These are phyloP conservation scores for Phytophthora podocarpi DNA, from an alignment of 352 stramenopile species.

Conservation along the genomic window DNA sequence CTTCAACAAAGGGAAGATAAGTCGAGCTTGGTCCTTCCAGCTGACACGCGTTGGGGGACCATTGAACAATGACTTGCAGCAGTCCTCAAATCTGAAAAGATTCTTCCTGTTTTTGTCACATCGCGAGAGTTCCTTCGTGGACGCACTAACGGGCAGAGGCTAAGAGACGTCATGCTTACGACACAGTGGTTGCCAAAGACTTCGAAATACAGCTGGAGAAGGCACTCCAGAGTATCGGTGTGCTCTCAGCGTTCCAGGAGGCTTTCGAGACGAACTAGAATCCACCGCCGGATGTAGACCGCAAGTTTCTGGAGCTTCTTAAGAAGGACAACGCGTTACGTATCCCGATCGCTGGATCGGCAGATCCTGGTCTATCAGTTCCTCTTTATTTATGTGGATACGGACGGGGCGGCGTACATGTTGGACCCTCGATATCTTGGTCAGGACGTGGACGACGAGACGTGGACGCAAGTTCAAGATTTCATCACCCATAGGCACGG, in stretches of 20 bases:
- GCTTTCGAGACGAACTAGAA: slow-evolving; percentile 1
- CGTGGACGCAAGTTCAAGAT: too few relatives aligned
- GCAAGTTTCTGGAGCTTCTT: slow-evolving; percentile 10
- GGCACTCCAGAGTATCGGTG: neutral
- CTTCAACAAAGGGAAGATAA: neutral
- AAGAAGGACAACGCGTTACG: neutral
- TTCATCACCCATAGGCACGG: too few relatives aligned
- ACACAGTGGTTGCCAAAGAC: neutral
- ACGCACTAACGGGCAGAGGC: neutral
- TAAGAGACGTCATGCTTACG: neutral
- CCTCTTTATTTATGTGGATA: too few relatives aligned
- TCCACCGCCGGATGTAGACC: slow-evolving; percentile 7
- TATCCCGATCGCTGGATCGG: neutral
- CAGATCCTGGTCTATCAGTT: too few relatives aligned
- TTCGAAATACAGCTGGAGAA: slow-evolving; percentile 4
- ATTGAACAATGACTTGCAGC: slow-evolving; percentile 2
- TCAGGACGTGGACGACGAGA: too few relatives aligned
- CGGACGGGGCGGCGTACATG: too few relatives aligned
- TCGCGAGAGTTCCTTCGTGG: neutral
- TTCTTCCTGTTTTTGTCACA: slow-evolving; percentile 1
- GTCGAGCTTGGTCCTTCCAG: neutral
- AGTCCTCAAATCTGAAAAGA: neutral
- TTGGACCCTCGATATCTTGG: too few relatives aligned
- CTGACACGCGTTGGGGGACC: slow-evolving; percentile 4
- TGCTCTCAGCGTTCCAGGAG: slow-evolving; percentile 1